Percentiles rank a stretch among this genome's conserved stretches.
Conservation (phyloP, 306 rosid genomes). For the Spatholobus suberectus region DNA sequence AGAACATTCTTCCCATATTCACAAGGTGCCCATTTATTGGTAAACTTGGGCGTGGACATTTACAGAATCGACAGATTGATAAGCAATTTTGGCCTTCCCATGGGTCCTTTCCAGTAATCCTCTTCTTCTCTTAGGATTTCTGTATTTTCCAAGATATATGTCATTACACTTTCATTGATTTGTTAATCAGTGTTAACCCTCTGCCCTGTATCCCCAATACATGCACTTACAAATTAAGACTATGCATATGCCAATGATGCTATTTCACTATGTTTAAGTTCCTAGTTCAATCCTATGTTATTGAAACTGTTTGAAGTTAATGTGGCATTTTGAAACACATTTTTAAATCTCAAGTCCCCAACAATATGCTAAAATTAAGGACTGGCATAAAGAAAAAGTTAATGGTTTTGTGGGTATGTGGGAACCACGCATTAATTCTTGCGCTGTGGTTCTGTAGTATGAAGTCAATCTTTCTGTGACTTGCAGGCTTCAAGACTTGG, state of each 20-base stretch:
- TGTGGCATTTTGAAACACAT: slow-evolving; percentile 1
- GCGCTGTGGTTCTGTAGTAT: background rate
- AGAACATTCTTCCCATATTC: slow-evolving; percentile 91
- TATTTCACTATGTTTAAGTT: background rate
- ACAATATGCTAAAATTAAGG: background rate
- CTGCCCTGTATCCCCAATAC: background rate
- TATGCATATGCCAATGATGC: slow-evolving; percentile 12
- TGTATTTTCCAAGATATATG: slow-evolving; percentile 30
- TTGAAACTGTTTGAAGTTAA: slow-evolving; percentile 12
- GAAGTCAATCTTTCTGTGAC: slow-evolving; percentile 38
- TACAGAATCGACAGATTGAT: slow-evolving; percentile 84
- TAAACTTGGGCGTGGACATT: slow-evolving; percentile 79
- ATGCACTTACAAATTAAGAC: background rate
- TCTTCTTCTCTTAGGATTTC: slow-evolving; percentile 50
- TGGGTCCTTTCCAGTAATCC: slow-evolving; percentile 93
- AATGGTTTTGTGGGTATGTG: slow-evolving; percentile 17
- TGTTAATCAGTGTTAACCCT: slow-evolving; percentile 5
- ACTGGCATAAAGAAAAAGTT: background rate
- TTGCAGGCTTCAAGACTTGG: slow-evolving; percentile 90
- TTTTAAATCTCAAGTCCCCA: slow-evolving; percentile 3
- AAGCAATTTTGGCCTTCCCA: slow-evolving; percentile 81
- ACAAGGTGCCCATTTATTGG: slow-evolving; percentile 77
- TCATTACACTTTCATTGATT: background rate
- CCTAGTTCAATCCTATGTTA: slow-evolving; percentile 5
- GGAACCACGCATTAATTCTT: slow-evolving; percentile 3